A percentile compares a stretch with the other conserved stretches of the same genome.
These are phyloP conservation scores for Saksenaea vasiformis DNA, from an alignment of 371 early-diverging fungal genomes.

Conservation along the genomic window DNA sequence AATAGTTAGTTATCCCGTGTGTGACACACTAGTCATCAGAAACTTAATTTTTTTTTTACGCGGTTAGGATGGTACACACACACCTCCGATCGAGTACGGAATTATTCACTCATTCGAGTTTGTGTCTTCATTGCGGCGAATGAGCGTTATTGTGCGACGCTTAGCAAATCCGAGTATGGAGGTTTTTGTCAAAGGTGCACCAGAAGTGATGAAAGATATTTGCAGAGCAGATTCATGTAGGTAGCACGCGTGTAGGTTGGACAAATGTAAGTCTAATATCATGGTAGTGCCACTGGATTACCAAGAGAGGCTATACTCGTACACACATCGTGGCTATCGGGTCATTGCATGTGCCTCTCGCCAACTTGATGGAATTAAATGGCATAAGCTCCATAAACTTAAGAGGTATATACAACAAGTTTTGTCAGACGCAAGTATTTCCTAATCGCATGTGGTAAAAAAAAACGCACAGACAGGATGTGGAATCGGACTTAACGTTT, in stretches of 20 bases:
- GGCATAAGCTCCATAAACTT: conserved; percentile 78
- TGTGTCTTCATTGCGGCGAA: conserved; percentile 87
- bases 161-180: conserved; percentile 74
- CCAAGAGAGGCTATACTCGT: conserved; percentile 72
- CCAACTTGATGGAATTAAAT: conserved; percentile 67
- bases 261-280: neutral
- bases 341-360: conserved; percentile 93
- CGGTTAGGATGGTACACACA: neutral
- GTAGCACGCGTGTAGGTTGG: conserved; percentile 20
- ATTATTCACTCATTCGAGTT: conserved; percentile 97
- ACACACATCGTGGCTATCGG: conserved; percentile 95
- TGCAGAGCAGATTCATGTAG: conserved; percentile 73
- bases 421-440: neutral
- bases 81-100: conserved; percentile 77
- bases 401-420: conserved; percentile 54
- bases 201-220: conserved; percentile 89
- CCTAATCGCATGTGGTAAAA: neutral
- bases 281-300: conserved; percentile 82
- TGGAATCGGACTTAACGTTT: conserved; percentile 88
- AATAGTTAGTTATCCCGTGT: conserved; percentile 16
- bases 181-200: conserved; percentile 96
- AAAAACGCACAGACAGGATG: conserved; percentile 64
- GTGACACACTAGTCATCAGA: neutral
- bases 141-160: conserved; percentile 92
- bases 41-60: neutral